Evolutionary conservation across 2,329 filamentous ascomycete species (phyloP), one percentile per base, ranked within the genome.

Genomic region (Orbilia oligospora): DNA sequence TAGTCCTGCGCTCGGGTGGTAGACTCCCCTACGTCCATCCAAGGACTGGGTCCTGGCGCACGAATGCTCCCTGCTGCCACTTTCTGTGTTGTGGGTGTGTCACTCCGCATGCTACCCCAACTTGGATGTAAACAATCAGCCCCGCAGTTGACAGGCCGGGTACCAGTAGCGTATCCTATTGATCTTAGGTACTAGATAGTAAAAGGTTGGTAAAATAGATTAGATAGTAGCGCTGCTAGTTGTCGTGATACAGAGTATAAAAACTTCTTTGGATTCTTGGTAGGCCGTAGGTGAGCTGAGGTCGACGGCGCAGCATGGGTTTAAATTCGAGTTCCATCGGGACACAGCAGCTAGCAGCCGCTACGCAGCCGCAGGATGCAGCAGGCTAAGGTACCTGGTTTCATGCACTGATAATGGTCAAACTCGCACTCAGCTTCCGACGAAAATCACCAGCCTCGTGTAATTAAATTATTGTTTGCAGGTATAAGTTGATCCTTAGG

Each of bases 371-470:
- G 48, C 48, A 27, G 22, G 9, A 27, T 27, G 51, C 51, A 20
- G 27, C 18, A 20, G 53, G 53, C 27, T 22, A 38, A 14, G 4
- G 53, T 36, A n/a, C n/a, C n/a, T n/a, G n/a, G 53, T 41, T 58
- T 22, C 33, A 22, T 38, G 30, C 44, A 55, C 18, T 27, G 24
- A 55, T 55, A n/a, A n/a, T n/a, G 16, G 53, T 24, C n/a, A n/a
- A n/a, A 30, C 27, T 30, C 16, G 18, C 9, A 46, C 44, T 22
- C 38, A 58, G 33, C 53, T 10, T 5, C 9, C 2, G 2, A 38
- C 53, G 53, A 58, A 58, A 58, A 5, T 58, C 38, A 58, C 38
- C 53, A 58, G 53, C 53, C 53, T 6, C 30, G 33, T 58, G 27
- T 4, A 10, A 30, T 30, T 30, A 3, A n/a, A n/a, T n/a, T n/a